Conservation (phyloP, 2,329 filamentous ascomycete genomes). For the Ophiocordyceps sinensis region DNA sequence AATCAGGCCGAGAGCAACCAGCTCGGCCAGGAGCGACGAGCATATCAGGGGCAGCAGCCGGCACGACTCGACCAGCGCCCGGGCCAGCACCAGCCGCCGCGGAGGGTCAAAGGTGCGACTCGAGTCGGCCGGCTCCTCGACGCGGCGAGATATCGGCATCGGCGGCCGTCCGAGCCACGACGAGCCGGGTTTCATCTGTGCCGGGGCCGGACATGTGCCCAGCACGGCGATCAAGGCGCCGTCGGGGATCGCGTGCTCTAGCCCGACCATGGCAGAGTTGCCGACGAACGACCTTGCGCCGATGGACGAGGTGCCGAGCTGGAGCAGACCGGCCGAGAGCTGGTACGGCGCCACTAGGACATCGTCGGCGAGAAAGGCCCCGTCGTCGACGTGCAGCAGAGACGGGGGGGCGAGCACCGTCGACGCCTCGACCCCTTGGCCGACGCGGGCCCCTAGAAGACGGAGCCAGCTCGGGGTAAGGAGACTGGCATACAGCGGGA, state of each 20-base stretch:
- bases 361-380: conserved; percentile 9
- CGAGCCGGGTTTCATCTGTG: conserved; percentile 6
- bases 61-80: conserved; percentile 7
- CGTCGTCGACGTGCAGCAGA: conserved; percentile 6
- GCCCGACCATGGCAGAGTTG: conserved; percentile 8
- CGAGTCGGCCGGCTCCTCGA: conserved; percentile 5
- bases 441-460: conserved; percentile 6
- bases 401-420: conserved; percentile 8
- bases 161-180: conserved; percentile 10
- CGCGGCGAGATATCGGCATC: conserved; percentile 6
- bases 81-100: conserved; percentile 1
- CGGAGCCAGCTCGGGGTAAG: conserved; percentile 8
- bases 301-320: conserved; percentile 1
- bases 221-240: conserved; percentile 7
- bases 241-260: conserved; percentile 5
- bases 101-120: conserved; percentile 8
- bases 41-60: conserved; percentile 6
- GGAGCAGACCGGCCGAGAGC: conserved; percentile 1
- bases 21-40: conserved; percentile 1
- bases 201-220: conserved; percentile 3
- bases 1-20: conserved; percentile 2
- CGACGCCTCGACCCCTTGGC: conserved; percentile 7
- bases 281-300: conserved; percentile 7
- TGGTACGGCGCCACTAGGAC: conserved; percentile 7
- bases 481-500: conserved; percentile 9